phyloP scores from a whole-genome alignment of 2,329 filamentous ascomycete genomes.

The Aspergillus sp. region DNA sequence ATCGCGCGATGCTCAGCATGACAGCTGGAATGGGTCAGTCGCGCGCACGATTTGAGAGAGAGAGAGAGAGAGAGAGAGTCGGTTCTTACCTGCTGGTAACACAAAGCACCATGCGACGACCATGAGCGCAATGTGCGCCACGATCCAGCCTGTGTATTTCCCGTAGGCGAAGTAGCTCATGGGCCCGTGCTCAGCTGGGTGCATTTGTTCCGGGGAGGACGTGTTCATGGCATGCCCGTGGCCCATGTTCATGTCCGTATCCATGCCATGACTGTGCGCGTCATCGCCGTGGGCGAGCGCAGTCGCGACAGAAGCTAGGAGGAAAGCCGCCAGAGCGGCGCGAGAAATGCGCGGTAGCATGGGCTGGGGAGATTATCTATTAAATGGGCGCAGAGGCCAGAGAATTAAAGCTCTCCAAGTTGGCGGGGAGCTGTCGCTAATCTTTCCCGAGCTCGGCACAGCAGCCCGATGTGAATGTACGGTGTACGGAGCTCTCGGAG shows the following conservation, averaged over 20 bases:
- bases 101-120: slow-evolving; percentile 69
- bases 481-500: slow-evolving; percentile 6
- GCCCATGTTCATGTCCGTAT: slow-evolving; percentile 30
- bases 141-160: slow-evolving; percentile 51
- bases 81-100: slow-evolving; percentile 66
- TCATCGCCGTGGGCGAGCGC: slow-evolving; percentile 37
- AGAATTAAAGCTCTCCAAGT: background rate
- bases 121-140: slow-evolving; percentile 71
- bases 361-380: slow-evolving; percentile 3
- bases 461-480: background rate
- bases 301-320: slow-evolving; percentile 32
- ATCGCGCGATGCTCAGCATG: slow-evolving; percentile 81
- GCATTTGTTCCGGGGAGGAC: slow-evolving; percentile 18
- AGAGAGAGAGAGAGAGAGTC: too few relatives aligned
- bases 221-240: slow-evolving; percentile 21
- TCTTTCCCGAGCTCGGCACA: background rate
- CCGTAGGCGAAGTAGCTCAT: slow-evolving; percentile 47
- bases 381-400: background rate
- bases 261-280: slow-evolving; percentile 37
- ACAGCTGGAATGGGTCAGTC: slow-evolving; percentile 57
- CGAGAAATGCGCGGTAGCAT: slow-evolving; percentile 29
- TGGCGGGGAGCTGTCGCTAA: background rate
- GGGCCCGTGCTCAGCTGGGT: slow-evolving; percentile 25
- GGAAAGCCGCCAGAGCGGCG: slow-evolving; percentile 28
- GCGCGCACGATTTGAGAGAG: background rate